Conservation (phyloP, 352 stramenopile genomes). For the Globisporangium solare region DNA sequence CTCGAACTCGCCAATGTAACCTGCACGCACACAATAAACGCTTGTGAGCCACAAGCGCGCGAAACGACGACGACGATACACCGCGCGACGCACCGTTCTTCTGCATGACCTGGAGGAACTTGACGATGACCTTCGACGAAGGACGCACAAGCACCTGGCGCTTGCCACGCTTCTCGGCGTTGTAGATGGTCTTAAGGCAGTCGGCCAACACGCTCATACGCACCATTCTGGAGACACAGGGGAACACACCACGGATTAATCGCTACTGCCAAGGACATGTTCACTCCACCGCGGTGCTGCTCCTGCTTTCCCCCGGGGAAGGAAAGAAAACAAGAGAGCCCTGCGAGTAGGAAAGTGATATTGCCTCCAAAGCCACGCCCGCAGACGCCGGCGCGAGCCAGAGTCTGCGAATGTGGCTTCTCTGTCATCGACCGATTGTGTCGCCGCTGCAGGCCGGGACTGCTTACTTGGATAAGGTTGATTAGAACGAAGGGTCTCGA, state of each 20-base stretch:
- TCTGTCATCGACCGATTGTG: conserved; percentile 13
- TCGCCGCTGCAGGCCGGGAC: conserved; percentile 1
- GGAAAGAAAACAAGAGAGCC: conserved; percentile 7
- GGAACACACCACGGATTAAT: conserved; percentile 35
- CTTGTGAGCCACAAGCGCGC: too few species aligned
- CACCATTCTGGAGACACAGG: conserved; percentile 90
- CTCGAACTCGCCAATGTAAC: conserved; percentile 99
- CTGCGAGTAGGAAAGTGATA: conserved; percentile 24
- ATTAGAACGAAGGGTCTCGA: conserved; percentile 35
- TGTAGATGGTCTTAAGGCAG: conserved; percentile 99
- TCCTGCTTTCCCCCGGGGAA: neutral
- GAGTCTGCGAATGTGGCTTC: conserved; percentile 17
- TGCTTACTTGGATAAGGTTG: conserved; percentile 36
- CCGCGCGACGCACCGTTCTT: conserved; percentile 91
- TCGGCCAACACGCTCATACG: conserved; percentile 99
- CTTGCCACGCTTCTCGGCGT: conserved; percentile 99
- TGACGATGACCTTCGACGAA: conserved; percentile 99
- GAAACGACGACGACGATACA: too few species aligned
- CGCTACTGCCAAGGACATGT: conserved; percentile 55
- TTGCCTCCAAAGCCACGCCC: conserved; percentile 67
- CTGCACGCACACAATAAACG: too few species aligned
- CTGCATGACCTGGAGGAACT: conserved; percentile 99
- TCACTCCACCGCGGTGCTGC: conserved; percentile 21
- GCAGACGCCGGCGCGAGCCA: conserved; percentile 15
- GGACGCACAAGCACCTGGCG: conserved; percentile 98